Evolutionary conservation across 1,139 yeast genomes (phyloP), one percentile per base, ranked within the genome.

Genomic region (Tardiomyces digboiensis): DNA sequence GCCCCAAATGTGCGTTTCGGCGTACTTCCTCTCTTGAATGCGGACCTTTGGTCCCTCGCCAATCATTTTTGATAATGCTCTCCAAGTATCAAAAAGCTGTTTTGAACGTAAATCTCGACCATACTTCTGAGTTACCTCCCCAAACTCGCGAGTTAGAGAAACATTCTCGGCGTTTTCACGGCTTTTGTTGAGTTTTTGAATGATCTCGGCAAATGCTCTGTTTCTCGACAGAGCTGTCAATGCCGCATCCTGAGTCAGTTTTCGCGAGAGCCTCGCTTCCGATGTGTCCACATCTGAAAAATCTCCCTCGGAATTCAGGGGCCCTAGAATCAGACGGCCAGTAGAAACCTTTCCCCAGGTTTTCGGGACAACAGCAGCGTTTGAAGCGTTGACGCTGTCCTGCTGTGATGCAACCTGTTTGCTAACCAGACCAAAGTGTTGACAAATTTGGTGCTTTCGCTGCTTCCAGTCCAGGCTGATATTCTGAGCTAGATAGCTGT

Each of bases 401-500:
- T 8, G n/a, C n/a, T 18, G 26, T 13, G 18, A 29, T 19, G 16
- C 22, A 22, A 19, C 19, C 16, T 29, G 13, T 20, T 18, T 14
- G 19, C 21, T 12, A 8, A 21, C 20, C 22, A 73, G 68, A 1
- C 89, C 88, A 53, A 85, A 76, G 19, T 80, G 76, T 52, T 78
- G 78, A 59, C 85, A 76, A 44, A 87, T 74, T 53, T 80, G 84
- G 48, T 78, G 80, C 54, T 86, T 79, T 53, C 88, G 76, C 43
- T 75, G 76, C 49, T 79, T 78, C 97, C 97, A 91, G 61, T 88
- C 96, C 44, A 84, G 70, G 2, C 83, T 71, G 33, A 91, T 74
- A 55, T 82, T 86, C 46, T 80, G 76, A 53, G 75, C 80, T 49
- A 89, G 78, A 59, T 79, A 86, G 40, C 65, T 68, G 61, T 89